phyloP scores from a whole-genome alignment of 768 basidiomycete species.

The Filobasidium floriforme region DNA sequence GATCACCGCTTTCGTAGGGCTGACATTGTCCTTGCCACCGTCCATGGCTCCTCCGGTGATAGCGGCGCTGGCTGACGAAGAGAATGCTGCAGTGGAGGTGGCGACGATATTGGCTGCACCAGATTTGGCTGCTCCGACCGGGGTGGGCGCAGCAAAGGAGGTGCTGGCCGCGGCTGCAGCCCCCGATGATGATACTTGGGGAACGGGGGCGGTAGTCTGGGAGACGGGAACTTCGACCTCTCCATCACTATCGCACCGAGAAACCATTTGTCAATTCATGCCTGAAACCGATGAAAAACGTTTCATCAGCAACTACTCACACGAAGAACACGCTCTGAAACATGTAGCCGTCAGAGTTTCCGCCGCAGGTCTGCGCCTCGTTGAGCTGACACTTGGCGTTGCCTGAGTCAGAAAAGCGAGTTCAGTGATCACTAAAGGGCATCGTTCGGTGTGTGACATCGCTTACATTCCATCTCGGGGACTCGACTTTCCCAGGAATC shows the following conservation, averaged over 20 bases:
- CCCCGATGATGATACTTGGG: neutral
- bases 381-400: slow-evolving; percentile 9
- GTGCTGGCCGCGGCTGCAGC: neutral
- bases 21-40: neutral
- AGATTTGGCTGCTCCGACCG: slow-evolving; percentile 1
- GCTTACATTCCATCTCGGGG: slow-evolving; percentile 12
- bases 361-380: slow-evolving; percentile 16
- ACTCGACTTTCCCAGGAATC: slow-evolving; percentile 11
- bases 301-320: neutral
- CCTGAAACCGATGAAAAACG: neutral
- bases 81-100: neutral
- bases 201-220: neutral
- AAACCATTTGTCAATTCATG: neutral
- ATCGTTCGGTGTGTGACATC: no score
- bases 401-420: slow-evolving; percentile 4
- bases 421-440: neutral
- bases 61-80: neutral
- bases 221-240: slow-evolving; percentile 1
- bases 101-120: neutral
- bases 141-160: neutral
- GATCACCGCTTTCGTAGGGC: neutral
- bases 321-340: slow-evolving; percentile 15
- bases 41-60: no score
- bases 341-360: slow-evolving; percentile 5
- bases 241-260: neutral